These are phyloP conservation scores for Aspergillus proliferans DNA, from an alignment of 2,329 filamentous ascomycete species.

Conservation along the genomic window DNA sequence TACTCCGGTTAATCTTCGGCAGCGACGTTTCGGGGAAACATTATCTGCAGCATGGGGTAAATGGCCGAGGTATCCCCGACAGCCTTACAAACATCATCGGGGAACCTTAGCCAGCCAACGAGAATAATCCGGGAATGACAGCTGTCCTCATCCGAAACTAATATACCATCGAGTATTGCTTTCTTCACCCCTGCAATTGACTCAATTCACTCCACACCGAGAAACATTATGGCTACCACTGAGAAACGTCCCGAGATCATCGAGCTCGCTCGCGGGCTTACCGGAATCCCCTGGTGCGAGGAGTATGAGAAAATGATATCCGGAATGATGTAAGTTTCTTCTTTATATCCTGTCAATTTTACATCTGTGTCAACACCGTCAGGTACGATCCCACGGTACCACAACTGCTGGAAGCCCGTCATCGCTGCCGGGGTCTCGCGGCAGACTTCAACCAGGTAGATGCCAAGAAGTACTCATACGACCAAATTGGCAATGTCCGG, in stretches of 20 bases:
- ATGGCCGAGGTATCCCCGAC: neutral
- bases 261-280: slow-evolving; percentile 20
- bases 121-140: neutral
- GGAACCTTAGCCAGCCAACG: neutral
- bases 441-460: slow-evolving; percentile 26
- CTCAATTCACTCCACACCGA: neutral
- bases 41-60: neutral
- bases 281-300: slow-evolving; percentile 24
- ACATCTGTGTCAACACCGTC: neutral
- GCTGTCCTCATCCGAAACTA: neutral
- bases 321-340: slow-evolving; percentile 26
- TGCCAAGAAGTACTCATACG: slow-evolving; percentile 19
- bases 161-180: neutral
- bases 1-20: neutral
- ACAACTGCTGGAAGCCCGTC: slow-evolving; percentile 21
- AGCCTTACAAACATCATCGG: neutral
- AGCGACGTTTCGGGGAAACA: neutral
- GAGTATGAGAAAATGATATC: slow-evolving; percentile 32
- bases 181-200: neutral
- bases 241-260: slow-evolving; percentile 26
- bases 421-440: slow-evolving; percentile 20
- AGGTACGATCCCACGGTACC: slow-evolving; percentile 27
- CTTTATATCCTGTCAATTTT: neutral
- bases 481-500: slow-evolving; percentile 19
- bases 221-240: slow-evolving; percentile 14